Conservation (phyloP, 352 stramenopile species). For the Globisporangium cederbergense region DNA sequence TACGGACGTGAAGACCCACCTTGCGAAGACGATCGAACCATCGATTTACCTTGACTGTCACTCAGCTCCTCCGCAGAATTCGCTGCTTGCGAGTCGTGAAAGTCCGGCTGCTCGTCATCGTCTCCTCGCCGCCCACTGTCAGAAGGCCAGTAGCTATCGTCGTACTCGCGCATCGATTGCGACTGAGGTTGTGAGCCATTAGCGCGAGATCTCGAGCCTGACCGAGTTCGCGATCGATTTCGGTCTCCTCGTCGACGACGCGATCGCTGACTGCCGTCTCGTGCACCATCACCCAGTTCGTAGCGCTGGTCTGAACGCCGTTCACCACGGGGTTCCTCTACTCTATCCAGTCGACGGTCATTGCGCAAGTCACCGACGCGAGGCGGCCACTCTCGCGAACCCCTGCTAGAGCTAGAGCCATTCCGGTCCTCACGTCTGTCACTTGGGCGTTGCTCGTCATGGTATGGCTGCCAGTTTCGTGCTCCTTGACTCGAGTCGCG, state of each 20-base stretch:
- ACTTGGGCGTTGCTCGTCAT: constrained; percentile 6
- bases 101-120: background rate
- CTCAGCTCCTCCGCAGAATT: background rate
- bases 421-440: background rate
- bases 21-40: background rate
- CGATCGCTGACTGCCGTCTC: background rate
- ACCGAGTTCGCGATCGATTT: constrained; percentile 9
- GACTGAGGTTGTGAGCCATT: background rate
- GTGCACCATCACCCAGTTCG: background rate
- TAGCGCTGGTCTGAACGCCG: constrained; percentile 4
- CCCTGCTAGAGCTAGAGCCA: background rate
- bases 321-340: background rate
- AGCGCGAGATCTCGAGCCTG: constrained; percentile 1
- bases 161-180: constrained; percentile 1
- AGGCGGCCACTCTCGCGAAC: constrained; percentile 9
- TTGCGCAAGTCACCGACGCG: constrained; percentile 4
- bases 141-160: constrained; percentile 8
- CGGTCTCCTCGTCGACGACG: background rate
- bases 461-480: constrained; percentile 9
- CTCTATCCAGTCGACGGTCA: constrained; percentile 1
- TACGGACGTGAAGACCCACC: background rate
- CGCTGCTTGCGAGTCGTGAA: background rate
- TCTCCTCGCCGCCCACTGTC: background rate
- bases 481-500: background rate
- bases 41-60: background rate